Evolutionary conservation across 345 rosid genomes (phyloP).

Genomic region (Populus pruinosa): DNA sequence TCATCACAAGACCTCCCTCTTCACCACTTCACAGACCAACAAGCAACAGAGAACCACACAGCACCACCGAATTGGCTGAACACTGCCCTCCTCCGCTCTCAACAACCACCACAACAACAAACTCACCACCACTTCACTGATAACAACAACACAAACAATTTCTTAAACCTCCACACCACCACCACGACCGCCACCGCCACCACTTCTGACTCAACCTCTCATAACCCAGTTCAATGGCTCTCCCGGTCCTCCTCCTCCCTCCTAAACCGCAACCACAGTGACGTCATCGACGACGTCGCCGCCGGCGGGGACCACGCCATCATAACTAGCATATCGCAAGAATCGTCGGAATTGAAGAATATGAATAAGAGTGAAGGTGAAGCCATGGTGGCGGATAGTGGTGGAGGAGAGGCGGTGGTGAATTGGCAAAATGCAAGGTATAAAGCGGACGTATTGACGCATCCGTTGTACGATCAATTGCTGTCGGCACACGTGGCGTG

Average conservation of each 20-base stretch:
- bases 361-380: slow-evolving; percentile 38
- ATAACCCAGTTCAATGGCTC: slow-evolving; percentile 59
- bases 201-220: slow-evolving; percentile 41
- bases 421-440: slow-evolving; percentile 85
- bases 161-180: slow-evolving; percentile 76
- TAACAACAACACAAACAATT: slow-evolving; percentile 50
- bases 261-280: slow-evolving; percentile 46
- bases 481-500: slow-evolving; percentile 90
- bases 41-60: slow-evolving; percentile 31
- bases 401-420: slow-evolving; percentile 45
- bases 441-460: slow-evolving; percentile 85
- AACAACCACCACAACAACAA: slow-evolving; percentile 34
- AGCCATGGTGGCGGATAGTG: slow-evolving; percentile 32
- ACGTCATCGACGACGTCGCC: slow-evolving; percentile 55
- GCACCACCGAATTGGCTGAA: slow-evolving; percentile 85
- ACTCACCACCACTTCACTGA: slow-evolving; percentile 28
- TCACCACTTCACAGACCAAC: slow-evolving; percentile 68
- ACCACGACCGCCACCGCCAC: slow-evolving; percentile 44
- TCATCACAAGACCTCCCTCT: slow-evolving; percentile 70
- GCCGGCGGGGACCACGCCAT: slow-evolving; percentile 32
- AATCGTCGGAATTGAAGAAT: slow-evolving; percentile 42
- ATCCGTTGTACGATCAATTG: slow-evolving; percentile 89
- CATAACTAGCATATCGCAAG: slow-evolving; percentile 41
- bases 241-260: slow-evolving; percentile 58
- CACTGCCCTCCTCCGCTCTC: slow-evolving; percentile 72